phyloP scores from a whole-genome alignment of 2,329 filamentous ascomycete species.

The Trichoderma atroviride region DNA sequence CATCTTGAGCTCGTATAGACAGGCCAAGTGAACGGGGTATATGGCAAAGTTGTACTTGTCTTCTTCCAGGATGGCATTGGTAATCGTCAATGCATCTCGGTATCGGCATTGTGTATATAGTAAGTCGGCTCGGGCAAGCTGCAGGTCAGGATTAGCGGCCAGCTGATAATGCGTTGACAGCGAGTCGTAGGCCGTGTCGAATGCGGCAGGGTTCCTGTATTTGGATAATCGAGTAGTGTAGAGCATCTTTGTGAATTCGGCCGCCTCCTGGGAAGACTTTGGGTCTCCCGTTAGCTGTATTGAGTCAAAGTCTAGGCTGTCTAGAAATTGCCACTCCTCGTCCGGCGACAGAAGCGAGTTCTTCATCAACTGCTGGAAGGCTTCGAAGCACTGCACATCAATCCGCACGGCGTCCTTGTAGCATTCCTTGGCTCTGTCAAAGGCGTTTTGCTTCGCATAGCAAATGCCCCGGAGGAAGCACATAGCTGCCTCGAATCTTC shows the following conservation, averaged over 20 bases:
- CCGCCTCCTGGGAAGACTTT: slow-evolving; percentile 70
- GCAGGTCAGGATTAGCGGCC: slow-evolving; percentile 81
- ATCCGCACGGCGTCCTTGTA: slow-evolving; percentile 97
- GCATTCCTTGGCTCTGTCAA: slow-evolving; percentile 95
- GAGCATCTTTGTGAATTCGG: slow-evolving; percentile 91
- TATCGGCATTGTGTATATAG: slow-evolving; percentile 95
- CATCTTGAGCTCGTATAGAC: slow-evolving; percentile 81
- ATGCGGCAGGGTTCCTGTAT: slow-evolving; percentile 83
- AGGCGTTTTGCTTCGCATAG: slow-evolving; percentile 95
- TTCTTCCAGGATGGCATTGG: slow-evolving; percentile 75
- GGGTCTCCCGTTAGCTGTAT: slow-evolving; percentile 68
- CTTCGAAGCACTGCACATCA: slow-evolving; percentile 97
- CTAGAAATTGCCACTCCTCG: slow-evolving; percentile 87
- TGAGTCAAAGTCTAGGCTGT: slow-evolving; percentile 86
- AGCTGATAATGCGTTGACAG: slow-evolving; percentile 93
- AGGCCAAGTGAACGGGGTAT: slow-evolving; percentile 89
- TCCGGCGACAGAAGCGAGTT: slow-evolving; percentile 88
- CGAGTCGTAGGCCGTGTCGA: slow-evolving; percentile 84
- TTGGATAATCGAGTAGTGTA: slow-evolving; percentile 96
- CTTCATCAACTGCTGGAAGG: slow-evolving; percentile 96
- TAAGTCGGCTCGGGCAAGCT: slow-evolving; percentile 86
- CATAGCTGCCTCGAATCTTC: slow-evolving; percentile 95
- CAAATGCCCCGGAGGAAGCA: slow-evolving; percentile 92
- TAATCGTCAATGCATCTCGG: slow-evolving; percentile 81
- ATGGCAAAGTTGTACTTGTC: slow-evolving; percentile 89